A percentile compares a stretch with the other conserved stretches of the same genome.
Evolutionary conservation across 768 basidiomycete species (phyloP).

Genomic region (Lactarius indigo): DNA sequence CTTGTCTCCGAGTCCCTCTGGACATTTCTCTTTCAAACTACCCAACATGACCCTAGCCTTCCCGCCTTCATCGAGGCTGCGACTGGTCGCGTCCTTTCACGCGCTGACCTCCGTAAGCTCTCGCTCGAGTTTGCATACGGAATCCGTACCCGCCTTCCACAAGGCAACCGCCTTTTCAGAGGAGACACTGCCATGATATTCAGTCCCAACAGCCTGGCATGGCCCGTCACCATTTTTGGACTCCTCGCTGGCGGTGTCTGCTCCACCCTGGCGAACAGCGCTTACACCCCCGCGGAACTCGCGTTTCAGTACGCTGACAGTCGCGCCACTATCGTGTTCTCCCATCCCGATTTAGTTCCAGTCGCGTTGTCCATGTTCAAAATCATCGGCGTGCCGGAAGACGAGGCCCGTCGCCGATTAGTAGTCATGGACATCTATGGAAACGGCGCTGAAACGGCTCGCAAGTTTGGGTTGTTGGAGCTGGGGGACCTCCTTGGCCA

Average conservation of each 20-base stretch:
- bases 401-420: constrained; percentile 50
- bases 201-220: constrained; percentile 63
- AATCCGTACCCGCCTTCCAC: constrained; percentile 37
- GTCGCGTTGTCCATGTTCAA: constrained; percentile 57
- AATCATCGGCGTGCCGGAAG: constrained; percentile 42
- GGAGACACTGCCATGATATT: constrained; percentile 64
- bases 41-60: constrained; percentile 7
- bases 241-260: constrained; percentile 62
- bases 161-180: constrained; percentile 35
- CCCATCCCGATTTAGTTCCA: constrained; percentile 56
- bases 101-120: constrained; percentile 49
- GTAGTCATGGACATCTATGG: constrained; percentile 45
- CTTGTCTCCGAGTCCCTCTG: constrained; percentile 27
- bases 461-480: constrained; percentile 34
- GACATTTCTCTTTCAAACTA: constrained; percentile 19
- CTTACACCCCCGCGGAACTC: constrained; percentile 66
- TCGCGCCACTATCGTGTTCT: constrained; percentile 58
- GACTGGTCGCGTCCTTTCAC: constrained; percentile 53
- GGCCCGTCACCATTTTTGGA: constrained; percentile 45
- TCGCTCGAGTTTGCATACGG: constrained; percentile 59
- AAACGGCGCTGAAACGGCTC: constrained; percentile 21
- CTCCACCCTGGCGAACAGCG: constrained; percentile 70
- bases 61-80: constrained; percentile 67
- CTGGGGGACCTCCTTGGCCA: constrained; percentile 50
- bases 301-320: constrained; percentile 69